Percentiles rank a stretch among this genome's conserved stretches.
phyloP scores from a whole-genome alignment of 257 asterid genomes.

The Anisodus tanguticus region DNA sequence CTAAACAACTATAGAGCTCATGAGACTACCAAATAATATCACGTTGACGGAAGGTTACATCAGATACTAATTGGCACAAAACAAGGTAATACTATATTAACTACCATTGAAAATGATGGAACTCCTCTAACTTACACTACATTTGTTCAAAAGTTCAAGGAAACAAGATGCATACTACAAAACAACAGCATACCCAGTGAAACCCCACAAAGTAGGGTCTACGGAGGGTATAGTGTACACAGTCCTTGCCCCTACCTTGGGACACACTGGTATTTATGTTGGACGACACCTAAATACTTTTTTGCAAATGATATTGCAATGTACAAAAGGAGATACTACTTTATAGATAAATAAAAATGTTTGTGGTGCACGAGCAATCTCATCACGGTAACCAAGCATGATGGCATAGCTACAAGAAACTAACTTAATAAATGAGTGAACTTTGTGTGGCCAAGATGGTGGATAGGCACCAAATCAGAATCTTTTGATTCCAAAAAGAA shows the following conservation, averaged over 20 bases:
- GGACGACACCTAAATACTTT: neutral
- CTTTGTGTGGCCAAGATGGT: neutral
- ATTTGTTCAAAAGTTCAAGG: neutral
- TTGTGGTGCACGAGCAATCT: neutral
- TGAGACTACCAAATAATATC: slow-evolving; percentile 25
- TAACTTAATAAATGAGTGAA: neutral
- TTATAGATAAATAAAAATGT: slow-evolving; percentile 3
- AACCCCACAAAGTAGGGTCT: too few species aligned
- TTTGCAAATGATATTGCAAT: neutral
- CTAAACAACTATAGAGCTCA: neutral
- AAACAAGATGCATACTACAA: neutral
- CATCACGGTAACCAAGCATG: slow-evolving; percentile 13
- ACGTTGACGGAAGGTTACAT: neutral
- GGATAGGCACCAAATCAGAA: slow-evolving; percentile 11
- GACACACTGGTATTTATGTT: neutral
- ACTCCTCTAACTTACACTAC: neutral
- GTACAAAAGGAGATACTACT: neutral
- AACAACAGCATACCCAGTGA: too few species aligned
- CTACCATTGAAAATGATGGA: slow-evolving; percentile 17
- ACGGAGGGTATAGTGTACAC: too few species aligned
- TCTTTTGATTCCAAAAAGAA: neutral
- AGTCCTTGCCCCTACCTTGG: too few species aligned
- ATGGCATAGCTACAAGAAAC: neutral
- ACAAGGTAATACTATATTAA: neutral
- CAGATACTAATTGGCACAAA: neutral